These are phyloP conservation scores for Aspergillus pseudonomiae DNA, from an alignment of 2,329 filamentous ascomycete species.

Conservation along the genomic window DNA sequence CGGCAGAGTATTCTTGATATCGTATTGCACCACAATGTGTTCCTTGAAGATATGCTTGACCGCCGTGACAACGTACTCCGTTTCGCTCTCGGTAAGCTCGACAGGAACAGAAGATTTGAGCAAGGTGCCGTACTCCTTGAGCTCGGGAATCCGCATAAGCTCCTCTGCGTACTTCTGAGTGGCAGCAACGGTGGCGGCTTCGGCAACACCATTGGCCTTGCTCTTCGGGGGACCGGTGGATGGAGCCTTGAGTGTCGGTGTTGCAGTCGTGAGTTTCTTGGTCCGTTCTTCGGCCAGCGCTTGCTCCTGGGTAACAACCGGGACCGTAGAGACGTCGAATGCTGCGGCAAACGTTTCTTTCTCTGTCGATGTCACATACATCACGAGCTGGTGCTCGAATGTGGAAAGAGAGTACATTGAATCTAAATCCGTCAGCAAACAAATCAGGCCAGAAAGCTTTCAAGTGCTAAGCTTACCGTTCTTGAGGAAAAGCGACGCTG, in stretches of 20 bases:
- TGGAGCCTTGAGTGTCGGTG: constrained; percentile 91
- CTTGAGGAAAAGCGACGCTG: constrained; percentile 86
- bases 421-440: constrained; percentile 57
- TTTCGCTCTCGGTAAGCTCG: constrained; percentile 94
- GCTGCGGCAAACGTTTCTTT: constrained; percentile 80
- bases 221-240: constrained; percentile 77
- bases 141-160: constrained; percentile 84
- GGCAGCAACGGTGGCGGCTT: constrained; percentile 76
- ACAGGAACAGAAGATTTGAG: constrained; percentile 87
- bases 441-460: not conserved
- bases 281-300: constrained; percentile 94
- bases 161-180: constrained; percentile 89
- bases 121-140: constrained; percentile 84
- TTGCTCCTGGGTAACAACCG: constrained; percentile 92
- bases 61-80: constrained; percentile 90
- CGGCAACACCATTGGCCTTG: constrained; percentile 67
- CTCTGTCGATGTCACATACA: constrained; percentile 94
- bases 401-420: constrained; percentile 93
- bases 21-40: constrained; percentile 92
- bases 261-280: constrained; percentile 93
- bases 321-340: constrained; percentile 89
- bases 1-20: constrained; percentile 95
- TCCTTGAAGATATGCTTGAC: constrained; percentile 99
- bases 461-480: constrained; percentile 65
- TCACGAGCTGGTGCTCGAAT: constrained; percentile 94